These are phyloP conservation scores for Chenopodium formosanum DNA, from an alignment of 148 eudicot species.

Conservation along the genomic window DNA sequence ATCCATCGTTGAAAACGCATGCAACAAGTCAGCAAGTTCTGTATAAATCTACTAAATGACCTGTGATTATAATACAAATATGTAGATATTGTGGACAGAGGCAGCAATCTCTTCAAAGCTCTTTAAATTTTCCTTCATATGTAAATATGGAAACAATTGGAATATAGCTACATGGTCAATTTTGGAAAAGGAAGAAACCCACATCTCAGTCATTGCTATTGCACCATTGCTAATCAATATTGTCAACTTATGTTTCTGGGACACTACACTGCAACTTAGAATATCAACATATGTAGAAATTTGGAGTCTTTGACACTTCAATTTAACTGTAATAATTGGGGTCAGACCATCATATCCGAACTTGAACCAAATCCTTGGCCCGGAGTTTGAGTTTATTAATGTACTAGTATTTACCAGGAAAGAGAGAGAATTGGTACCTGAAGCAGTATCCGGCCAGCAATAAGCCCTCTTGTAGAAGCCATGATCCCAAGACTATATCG, in stretches of 20 bases:
- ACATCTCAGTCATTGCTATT: neutral
- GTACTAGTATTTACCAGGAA: neutral
- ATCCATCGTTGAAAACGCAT: constrained; percentile 10
- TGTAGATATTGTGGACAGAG: neutral
- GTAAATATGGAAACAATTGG: neutral
- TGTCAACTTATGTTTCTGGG: neutral
- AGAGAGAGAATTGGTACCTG: constrained; percentile 43
- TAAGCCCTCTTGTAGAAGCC: constrained; percentile 94
- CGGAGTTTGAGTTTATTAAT: neutral
- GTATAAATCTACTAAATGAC: neutral
- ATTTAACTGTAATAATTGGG: neutral
- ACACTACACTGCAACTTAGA: neutral
- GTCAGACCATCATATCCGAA: neutral
- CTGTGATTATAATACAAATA: neutral
- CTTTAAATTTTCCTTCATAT: neutral
- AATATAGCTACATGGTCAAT: neutral
- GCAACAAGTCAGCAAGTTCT: neutral
- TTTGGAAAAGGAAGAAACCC: neutral
- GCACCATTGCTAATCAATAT: neutral
- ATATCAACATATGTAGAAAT: neutral
- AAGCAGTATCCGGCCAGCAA: constrained; percentile 79
- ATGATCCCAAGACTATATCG: constrained; percentile 90
- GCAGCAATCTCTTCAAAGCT: neutral
- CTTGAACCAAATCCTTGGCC: neutral
- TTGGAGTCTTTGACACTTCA: neutral